phyloP scores from a whole-genome alignment of 176 grass and related monocot genomes.

The barley (Hordeum vulgare) region DNA sequence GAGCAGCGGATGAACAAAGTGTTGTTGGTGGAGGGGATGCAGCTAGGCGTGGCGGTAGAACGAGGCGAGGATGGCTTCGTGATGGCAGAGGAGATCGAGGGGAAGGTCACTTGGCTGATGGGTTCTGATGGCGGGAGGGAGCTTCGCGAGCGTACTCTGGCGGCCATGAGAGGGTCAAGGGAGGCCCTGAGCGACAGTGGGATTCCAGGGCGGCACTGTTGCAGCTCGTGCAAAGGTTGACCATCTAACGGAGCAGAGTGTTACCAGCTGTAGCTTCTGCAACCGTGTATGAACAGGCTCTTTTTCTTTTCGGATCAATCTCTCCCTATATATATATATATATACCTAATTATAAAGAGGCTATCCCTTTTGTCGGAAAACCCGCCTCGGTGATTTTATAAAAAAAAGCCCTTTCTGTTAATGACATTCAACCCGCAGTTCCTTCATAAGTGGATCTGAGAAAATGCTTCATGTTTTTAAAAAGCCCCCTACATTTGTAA shows the following conservation, averaged over 20 bases:
- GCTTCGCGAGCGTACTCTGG: not conserved
- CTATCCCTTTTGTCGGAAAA: too few species aligned
- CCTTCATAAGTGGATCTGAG: too few species aligned
- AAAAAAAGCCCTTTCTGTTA: too few species aligned
- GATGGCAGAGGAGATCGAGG: not conserved
- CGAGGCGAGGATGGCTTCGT: not conserved
- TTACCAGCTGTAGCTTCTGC: too few species aligned
- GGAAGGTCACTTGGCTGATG: not conserved
- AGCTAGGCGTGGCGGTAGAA: slow-evolving; percentile 16
- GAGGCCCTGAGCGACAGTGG: not conserved
- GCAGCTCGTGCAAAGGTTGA: not conserved
- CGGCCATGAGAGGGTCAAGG: not conserved
- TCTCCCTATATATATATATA: too few species aligned
- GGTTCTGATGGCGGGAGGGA: not conserved
- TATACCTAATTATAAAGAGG: too few species aligned
- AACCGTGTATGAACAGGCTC: too few species aligned
- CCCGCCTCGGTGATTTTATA: too few species aligned
- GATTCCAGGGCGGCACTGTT: not conserved
- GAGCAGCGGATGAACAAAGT: slow-evolving; percentile 41
- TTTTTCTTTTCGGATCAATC: too few species aligned
- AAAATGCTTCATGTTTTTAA: too few species aligned
- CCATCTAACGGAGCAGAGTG: not conserved
- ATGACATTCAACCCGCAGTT: too few species aligned
- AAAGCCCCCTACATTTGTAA: too few species aligned
- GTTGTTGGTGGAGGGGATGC: slow-evolving; percentile 21